Percentiles rank a stretch among this genome's conserved stretches.
Evolutionary conservation across 257 asterid species (phyloP).

Genomic region (Linaria vulgaris): DNA sequence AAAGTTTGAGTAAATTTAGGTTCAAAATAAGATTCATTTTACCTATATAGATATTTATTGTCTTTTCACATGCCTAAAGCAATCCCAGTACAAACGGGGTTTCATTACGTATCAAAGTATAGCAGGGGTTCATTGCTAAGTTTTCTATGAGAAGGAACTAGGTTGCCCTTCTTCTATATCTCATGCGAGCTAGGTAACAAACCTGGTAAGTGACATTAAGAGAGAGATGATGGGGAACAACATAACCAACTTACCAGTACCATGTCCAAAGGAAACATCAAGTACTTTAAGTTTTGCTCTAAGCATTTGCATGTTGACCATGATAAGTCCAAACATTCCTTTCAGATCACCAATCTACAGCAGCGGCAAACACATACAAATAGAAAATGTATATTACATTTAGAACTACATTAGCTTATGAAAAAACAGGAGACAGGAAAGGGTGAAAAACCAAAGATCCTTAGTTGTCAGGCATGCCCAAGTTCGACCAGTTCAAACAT

Average conservation of each 20-base stretch:
- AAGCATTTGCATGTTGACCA: conserved; percentile 62
- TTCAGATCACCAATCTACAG: conserved; percentile 92
- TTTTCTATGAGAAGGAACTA: too few relatives aligned
- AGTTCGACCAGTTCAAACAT: not conserved
- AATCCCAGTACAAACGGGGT: too few relatives aligned
- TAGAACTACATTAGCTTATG: not conserved
- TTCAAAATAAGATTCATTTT: too few relatives aligned
- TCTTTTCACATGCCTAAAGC: too few relatives aligned
- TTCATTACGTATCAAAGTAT: too few relatives aligned
- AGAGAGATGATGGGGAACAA: conserved; percentile 17
- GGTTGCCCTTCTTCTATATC: too few relatives aligned
- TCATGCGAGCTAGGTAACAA: too few relatives aligned
- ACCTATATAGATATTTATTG: too few relatives aligned
- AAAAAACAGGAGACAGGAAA: not conserved
- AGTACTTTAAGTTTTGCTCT: conserved; percentile 76
- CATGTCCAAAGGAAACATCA: conserved; percentile 65
- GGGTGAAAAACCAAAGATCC: not conserved
- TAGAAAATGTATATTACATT: not conserved
- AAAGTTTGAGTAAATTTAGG: too few relatives aligned
- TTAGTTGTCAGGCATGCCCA: not conserved
- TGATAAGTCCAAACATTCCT: conserved; percentile 78
- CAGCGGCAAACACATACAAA: not conserved
- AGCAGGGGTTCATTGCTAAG: too few relatives aligned
- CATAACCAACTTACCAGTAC: conserved; percentile 62
- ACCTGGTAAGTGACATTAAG: too few relatives aligned